phyloP scores from a whole-genome alignment of 371 early-diverging fungal genomes.

The Rhizomucor pusillus region DNA sequence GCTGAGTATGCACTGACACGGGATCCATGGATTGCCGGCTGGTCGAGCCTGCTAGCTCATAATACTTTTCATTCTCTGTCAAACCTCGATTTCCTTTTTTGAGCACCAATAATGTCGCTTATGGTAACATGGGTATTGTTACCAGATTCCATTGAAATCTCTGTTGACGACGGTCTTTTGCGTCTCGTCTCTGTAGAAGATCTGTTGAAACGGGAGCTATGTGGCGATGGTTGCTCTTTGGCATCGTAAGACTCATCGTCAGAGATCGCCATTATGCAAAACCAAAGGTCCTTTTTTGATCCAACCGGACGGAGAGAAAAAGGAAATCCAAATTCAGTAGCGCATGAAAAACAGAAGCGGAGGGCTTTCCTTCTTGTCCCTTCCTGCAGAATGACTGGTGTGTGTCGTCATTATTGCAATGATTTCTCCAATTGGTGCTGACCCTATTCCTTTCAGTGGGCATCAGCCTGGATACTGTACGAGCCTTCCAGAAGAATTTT shows the following conservation, averaged over 20 bases:
- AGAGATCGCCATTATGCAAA: constrained; percentile 2
- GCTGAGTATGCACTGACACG: neutral
- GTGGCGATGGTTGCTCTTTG: constrained; percentile 7
- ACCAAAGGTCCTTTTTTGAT: too few species aligned
- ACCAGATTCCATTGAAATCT: neutral
- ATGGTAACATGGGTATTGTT: too few species aligned
- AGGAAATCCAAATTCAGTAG: too few species aligned
- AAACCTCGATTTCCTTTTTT: too few species aligned
- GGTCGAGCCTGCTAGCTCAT: too few species aligned
- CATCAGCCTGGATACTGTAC: constrained; percentile 7
- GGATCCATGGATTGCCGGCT: neutral
- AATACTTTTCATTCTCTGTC: too few species aligned
- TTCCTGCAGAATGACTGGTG: too few species aligned
- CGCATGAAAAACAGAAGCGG: too few species aligned
- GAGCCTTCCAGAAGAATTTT: constrained; percentile 1
- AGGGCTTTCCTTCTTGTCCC: too few species aligned
- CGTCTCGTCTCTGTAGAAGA: too few species aligned
- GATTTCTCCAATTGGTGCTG: neutral
- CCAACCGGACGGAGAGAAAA: too few species aligned
- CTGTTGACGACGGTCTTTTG: neutral
- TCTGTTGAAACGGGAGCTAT: neutral
- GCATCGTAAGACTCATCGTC: constrained; percentile 19
- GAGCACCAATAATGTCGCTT: too few species aligned
- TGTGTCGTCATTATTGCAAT: neutral
- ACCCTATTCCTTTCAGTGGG: neutral